Percentiles rank a stretch among this genome's conserved stretches.
phyloP scores from a whole-genome alignment of 2,329 filamentous ascomycete species.

The Aspergillus glaucus region DNA sequence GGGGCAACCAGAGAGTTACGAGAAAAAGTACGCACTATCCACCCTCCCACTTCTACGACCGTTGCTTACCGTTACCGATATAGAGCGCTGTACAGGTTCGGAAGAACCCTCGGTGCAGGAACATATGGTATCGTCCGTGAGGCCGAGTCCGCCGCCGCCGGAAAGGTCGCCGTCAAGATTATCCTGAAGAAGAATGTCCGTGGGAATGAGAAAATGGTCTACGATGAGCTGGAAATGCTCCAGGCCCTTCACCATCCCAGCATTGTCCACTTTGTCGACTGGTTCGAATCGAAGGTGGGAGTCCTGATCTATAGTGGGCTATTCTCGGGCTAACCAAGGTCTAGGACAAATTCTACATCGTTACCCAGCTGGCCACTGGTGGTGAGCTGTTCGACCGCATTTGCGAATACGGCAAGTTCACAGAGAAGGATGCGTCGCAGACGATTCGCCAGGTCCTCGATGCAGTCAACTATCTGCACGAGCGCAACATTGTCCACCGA shows the following conservation, averaged over 20 bases:
- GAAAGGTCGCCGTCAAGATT: conserved; percentile 95
- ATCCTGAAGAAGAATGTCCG: conserved; percentile 99
- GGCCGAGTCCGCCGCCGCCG: conserved; percentile 67
- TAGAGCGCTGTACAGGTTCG: conserved; percentile 84
- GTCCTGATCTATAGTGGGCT: background rate
- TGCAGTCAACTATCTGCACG: conserved; percentile 89
- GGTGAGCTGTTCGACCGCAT: conserved; percentile 97
- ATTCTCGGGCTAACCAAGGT: conserved; percentile 7
- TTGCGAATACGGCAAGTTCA: conserved; percentile 96
- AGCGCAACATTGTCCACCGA: conserved; percentile 92
- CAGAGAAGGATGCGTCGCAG: conserved; percentile 93
- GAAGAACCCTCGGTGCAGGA: conserved; percentile 86
- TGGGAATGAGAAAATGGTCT: conserved; percentile 97
- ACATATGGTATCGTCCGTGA: conserved; percentile 98
- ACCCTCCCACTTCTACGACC: conserved; percentile 1
- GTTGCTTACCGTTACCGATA: conserved; percentile 7
- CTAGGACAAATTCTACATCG: conserved; percentile 99
- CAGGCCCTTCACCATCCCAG: conserved; percentile 86
- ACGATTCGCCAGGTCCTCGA: conserved; percentile 91
- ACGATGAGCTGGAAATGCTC: conserved; percentile 91
- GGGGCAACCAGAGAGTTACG: conserved; percentile 95
- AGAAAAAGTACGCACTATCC: conserved; percentile 70
- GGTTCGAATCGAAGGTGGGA: conserved; percentile 93
- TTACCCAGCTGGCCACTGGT: conserved; percentile 90
- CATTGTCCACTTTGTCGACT: conserved; percentile 96